Evolutionary conservation across 1,284 basidiomycete species (phyloP).

Genomic region (Irpex lacteus): DNA sequence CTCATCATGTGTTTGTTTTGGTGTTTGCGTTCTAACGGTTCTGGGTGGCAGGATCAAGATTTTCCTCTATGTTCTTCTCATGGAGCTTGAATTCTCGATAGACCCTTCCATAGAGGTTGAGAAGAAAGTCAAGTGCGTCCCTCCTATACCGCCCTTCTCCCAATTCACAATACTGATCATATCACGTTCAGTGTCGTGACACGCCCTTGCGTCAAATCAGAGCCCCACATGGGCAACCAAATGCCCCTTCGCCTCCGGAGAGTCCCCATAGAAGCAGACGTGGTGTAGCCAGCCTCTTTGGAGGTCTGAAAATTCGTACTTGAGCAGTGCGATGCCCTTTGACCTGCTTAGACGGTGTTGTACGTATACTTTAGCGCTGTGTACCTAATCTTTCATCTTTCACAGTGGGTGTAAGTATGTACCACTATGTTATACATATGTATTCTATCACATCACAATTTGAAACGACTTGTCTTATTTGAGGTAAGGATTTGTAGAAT

Average conservation of each 20-base stretch:
- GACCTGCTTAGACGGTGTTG: not conserved
- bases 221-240: constrained; percentile 47
- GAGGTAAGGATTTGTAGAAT: not conserved
- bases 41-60: constrained; percentile 49
- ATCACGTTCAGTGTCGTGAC: constrained; percentile 44
- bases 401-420: not conserved
- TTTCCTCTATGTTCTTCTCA: constrained; percentile 54
- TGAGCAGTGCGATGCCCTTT: not conserved
- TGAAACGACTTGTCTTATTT: not conserved
- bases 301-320: not conserved
- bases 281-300: not conserved
- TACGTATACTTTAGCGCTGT: not conserved
- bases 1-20: not conserved
- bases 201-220: constrained; percentile 51
- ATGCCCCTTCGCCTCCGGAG: constrained; percentile 43
- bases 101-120: constrained; percentile 54
- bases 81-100: constrained; percentile 53
- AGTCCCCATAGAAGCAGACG: not conserved
- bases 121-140: constrained; percentile 61
- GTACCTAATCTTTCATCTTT: not conserved
- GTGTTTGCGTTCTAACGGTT: not conserved
- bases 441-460: not conserved
- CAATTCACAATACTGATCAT: constrained; percentile 9
- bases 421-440: not conserved
- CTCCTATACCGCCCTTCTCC: constrained; percentile 5